phyloP scores from a whole-genome alignment of 2,329 filamentous ascomycete genomes.

The Fusarium nanum region DNA sequence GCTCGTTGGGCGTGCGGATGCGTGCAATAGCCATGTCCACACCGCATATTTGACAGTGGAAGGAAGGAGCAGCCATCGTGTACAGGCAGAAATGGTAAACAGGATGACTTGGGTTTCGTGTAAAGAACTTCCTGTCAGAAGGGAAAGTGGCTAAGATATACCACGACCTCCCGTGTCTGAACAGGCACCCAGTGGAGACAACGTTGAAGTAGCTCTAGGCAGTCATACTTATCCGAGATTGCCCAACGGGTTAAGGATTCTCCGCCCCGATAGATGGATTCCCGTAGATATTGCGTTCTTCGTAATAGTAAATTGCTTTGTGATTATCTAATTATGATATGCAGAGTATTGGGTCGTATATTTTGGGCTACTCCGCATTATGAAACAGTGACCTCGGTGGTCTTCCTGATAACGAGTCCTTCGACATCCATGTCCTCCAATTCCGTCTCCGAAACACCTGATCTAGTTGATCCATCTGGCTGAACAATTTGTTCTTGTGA shows the following conservation, averaged over 20 bases:
- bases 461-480: conserved; percentile 24
- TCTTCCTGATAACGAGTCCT: conserved; percentile 36
- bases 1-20: conserved; percentile 1
- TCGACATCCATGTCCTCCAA: conserved; percentile 25
- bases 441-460: conserved; percentile 15
- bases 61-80: neutral
- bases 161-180: accelerated
- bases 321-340: conserved; percentile 4
- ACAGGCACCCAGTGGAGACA: neutral
- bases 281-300: accelerated
- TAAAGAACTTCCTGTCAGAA: accelerated
- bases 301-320: neutral
- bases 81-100: neutral
- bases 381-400: conserved; percentile 35
- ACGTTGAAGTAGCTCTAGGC: neutral
- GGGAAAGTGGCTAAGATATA: neutral
- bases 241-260: neutral
- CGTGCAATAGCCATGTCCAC: conserved; percentile 13
- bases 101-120: neutral
- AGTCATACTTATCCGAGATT: neutral
- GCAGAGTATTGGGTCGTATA: neutral
- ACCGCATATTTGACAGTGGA: conserved; percentile 3
- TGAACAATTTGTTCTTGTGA: conserved; percentile 25
- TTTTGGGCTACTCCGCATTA: accelerated
- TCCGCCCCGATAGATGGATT: neutral